Percentiles rank a stretch among this genome's conserved stretches.
Conservation (phyloP, 495 filamentous ascomycete species). For the Hypomontagnella monticulosa region DNA sequence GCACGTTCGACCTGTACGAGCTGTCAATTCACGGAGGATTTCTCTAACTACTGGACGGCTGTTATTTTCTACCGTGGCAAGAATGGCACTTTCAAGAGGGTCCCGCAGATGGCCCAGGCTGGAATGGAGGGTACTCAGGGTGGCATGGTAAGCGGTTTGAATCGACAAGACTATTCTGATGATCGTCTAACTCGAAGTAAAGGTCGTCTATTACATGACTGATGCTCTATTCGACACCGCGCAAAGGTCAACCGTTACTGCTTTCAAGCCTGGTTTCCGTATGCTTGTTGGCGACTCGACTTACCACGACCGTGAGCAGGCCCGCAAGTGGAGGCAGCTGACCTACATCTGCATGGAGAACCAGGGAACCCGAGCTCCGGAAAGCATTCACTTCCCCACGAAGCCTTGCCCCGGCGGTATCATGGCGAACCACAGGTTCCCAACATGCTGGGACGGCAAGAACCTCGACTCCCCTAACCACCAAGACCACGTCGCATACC, state of each 20-base stretch:
- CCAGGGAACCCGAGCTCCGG: slow-evolving; percentile 36
- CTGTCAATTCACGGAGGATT: slow-evolving; percentile 53
- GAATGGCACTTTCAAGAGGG: slow-evolving; percentile 52
- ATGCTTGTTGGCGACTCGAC: slow-evolving; percentile 53
- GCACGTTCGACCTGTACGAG: slow-evolving; percentile 52
- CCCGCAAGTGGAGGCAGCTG: slow-evolving; percentile 49
- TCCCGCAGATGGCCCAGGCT: slow-evolving; percentile 54
- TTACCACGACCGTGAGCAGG: slow-evolving; percentile 46
- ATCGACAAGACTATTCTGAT: background rate
- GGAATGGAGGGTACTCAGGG: slow-evolving; percentile 54
- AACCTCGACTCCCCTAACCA: slow-evolving; percentile 53
- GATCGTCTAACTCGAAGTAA: slow-evolving; percentile 6
- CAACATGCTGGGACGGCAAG: slow-evolving; percentile 48
- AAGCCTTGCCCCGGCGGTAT: slow-evolving; percentile 51
- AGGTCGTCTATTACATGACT: slow-evolving; percentile 62
- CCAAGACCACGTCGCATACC: slow-evolving; percentile 53
- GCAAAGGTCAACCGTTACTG: slow-evolving; percentile 56
- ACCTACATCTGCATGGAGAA: slow-evolving; percentile 51
- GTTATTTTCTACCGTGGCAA: slow-evolving; percentile 51
- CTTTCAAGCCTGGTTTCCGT: slow-evolving; percentile 59
- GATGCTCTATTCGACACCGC: slow-evolving; percentile 58
- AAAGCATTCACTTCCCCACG: slow-evolving; percentile 35
- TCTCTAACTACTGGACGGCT: slow-evolving; percentile 59
- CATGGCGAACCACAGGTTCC: slow-evolving; percentile 50
- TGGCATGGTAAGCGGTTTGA: slow-evolving; percentile 43